Conservation (phyloP, 805 yeast genomes). For the Candida succiphila region DNA sequence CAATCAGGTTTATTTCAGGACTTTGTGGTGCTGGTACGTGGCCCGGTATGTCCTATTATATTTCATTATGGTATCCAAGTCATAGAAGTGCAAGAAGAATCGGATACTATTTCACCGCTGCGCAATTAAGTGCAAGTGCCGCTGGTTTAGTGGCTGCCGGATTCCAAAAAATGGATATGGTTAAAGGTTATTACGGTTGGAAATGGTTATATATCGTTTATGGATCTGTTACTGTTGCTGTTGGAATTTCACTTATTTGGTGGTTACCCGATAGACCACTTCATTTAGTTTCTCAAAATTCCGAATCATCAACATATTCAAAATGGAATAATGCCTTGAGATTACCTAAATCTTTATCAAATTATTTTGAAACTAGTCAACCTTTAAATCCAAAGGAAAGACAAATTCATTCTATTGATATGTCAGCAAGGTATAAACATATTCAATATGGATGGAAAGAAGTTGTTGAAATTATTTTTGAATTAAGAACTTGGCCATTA, state of each 20-base stretch:
- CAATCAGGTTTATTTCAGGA: conserved; percentile 64
- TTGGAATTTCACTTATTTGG: conserved; percentile 60
- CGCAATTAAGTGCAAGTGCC: conserved; percentile 84
- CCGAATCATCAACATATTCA: conserved; percentile 2
- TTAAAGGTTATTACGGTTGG: conserved; percentile 67
- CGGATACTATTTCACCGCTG: conserved; percentile 87
- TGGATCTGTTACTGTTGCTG: conserved; percentile 56
- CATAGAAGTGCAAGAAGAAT: conserved; percentile 68
- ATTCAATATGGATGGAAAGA: conserved; percentile 52
- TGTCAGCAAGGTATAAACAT: conserved; percentile 39
- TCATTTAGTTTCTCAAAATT: conserved; percentile 10
- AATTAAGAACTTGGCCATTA: conserved; percentile 69
- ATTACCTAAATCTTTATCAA: conserved; percentile 10
- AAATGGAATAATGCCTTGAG: conserved; percentile 10
- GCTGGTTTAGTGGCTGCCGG: conserved; percentile 86
- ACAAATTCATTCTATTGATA: conserved; percentile 47
- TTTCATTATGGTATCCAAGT: conserved; percentile 78
- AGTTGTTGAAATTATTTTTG: conserved; percentile 42
- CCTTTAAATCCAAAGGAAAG: conserved; percentile 49
- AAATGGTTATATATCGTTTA: conserved; percentile 79
- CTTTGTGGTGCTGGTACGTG: conserved; percentile 78
- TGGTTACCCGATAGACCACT: conserved; percentile 82
- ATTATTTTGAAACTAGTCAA: conserved; percentile 16
- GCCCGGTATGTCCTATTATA: conserved; percentile 84
- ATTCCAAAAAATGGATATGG: conserved; percentile 73